Conservation (phyloP, 176 grass and related monocot genomes). For the Bonia amplexicaulis region DNA sequence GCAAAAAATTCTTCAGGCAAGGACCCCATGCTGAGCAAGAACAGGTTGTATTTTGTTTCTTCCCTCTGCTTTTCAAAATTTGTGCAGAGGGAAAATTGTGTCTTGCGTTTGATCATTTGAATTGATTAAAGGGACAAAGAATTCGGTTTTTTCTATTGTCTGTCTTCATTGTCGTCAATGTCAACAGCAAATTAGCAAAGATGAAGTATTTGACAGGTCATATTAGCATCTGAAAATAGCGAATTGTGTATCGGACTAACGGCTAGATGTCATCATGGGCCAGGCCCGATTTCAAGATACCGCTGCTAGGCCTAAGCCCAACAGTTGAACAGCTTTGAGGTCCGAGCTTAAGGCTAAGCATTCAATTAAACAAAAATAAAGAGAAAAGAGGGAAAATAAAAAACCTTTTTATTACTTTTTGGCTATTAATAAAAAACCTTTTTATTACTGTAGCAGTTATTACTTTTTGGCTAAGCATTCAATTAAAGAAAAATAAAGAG, state of each 20-base stretch:
- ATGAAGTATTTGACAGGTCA: neutral
- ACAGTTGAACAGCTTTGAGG: neutral
- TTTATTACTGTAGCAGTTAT: no score
- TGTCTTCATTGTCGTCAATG: neutral
- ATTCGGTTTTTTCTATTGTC: neutral
- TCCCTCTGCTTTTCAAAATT: neutral
- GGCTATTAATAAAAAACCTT: no score
- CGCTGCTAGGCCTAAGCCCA: neutral
- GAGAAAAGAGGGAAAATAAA: no score
- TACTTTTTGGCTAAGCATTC: no score
- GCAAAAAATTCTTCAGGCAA: neutral
- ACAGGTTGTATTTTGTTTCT: constrained; percentile 12
- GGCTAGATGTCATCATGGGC: neutral
- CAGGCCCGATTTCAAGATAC: neutral
- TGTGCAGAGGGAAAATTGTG: neutral
- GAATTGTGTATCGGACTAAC: neutral
- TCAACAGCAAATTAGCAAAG: neutral
- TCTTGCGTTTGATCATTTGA: neutral
- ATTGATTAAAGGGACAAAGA: neutral
- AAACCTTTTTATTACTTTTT: no score
- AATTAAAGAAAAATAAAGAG: no score
- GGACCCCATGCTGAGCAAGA: constrained; percentile 18
- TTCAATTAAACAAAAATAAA: no score
- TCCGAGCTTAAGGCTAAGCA: neutral
- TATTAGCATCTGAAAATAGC: neutral